Conservation (phyloP, 1,139 yeast genomes). For the Sugiyamaella pinicola region DNA sequence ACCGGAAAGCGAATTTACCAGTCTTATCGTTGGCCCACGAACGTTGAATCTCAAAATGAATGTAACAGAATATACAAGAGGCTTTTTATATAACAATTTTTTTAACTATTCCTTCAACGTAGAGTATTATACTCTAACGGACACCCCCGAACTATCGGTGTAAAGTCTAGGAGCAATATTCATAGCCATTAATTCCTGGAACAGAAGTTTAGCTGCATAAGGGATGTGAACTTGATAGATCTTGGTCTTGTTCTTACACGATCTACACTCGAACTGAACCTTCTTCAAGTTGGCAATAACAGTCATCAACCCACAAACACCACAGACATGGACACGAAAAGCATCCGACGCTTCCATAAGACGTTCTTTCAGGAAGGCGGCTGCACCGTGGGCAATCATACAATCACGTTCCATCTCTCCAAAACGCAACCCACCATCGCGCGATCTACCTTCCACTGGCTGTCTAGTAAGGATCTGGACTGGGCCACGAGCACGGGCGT, state of each 20-base stretch:
- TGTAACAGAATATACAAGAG: constrained; percentile 8
- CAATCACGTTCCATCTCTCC: constrained; percentile 99
- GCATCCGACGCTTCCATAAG: constrained; percentile 99
- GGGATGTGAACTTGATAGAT: constrained; percentile 97
- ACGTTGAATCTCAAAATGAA: background rate
- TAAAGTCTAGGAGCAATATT: constrained; percentile 62
- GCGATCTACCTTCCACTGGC: constrained; percentile 98
- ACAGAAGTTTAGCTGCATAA: constrained; percentile 92
- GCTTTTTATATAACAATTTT: background rate
- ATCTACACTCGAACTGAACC: constrained; percentile 96
- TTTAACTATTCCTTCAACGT: background rate
- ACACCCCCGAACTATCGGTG: constrained; percentile 46
- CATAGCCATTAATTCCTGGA: constrained; percentile 99
- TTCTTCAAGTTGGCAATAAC: constrained; percentile 96
- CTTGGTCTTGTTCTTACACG: constrained; percentile 97
- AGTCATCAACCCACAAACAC: constrained; percentile 96
- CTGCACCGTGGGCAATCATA: constrained; percentile 99
- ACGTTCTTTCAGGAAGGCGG: constrained; percentile 95
- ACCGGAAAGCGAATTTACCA: no score
- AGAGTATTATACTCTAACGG: constrained; percentile 36
- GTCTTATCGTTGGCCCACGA: no score
- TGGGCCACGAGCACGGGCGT: constrained; percentile 99
- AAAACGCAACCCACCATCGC: constrained; percentile 99
- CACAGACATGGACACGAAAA: constrained; percentile 96
- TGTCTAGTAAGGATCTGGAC: constrained; percentile 97